Evolutionary conservation across 2,329 filamentous ascomycete genomes (phyloP), one percentile per base, ranked within the genome.

Genomic region (Huntiella decipiens): DNA sequence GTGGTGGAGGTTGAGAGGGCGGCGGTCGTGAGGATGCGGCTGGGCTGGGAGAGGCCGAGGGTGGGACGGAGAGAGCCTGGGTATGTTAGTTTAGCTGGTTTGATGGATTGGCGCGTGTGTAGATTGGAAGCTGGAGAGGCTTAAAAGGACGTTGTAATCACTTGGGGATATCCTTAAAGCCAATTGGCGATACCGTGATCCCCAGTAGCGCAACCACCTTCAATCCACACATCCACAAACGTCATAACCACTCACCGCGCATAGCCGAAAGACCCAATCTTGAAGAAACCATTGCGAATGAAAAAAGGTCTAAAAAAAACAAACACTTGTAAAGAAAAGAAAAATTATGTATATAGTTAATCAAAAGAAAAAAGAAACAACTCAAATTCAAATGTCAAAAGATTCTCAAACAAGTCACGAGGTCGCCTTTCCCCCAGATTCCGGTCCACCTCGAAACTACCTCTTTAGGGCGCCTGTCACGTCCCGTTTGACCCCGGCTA

Each of bases 241-340:
- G n/a, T 31, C 22, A 43, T 31, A 31, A 42, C 39, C 12, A 19
- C 38, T 46, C 67, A 69, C 71, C 67, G 60, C 71, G 70, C 59
- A 74, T 61, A 59, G 71, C 71, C 62, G 68, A 66, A 54, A 73
- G 58, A 60, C 71, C 72, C 56, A 73, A 65, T 63, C 71, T 63
- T 56, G 71, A 68, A 56, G 68, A 65, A 58, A 66, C 69, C 72
- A 77, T 77, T 38, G 54, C 61, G 56, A 53, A 53, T 47, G 50
- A 43, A 13, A 33, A 34, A 39, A 19, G 4, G 17, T 4, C 5
- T 1, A 5, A 38, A 45, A 17, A 10, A 34, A 6, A 47, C 15
- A 43, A 16, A n/a, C 32, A 10, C 38, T 12, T 19, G 0, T 12
- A 38, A 33, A 17, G 13, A 33, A 41, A 16, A 38, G 19, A 16